These are phyloP conservation scores for Aspergillus quadricinctus DNA, from an alignment of 2,329 filamentous ascomycete species.

Conservation along the genomic window DNA sequence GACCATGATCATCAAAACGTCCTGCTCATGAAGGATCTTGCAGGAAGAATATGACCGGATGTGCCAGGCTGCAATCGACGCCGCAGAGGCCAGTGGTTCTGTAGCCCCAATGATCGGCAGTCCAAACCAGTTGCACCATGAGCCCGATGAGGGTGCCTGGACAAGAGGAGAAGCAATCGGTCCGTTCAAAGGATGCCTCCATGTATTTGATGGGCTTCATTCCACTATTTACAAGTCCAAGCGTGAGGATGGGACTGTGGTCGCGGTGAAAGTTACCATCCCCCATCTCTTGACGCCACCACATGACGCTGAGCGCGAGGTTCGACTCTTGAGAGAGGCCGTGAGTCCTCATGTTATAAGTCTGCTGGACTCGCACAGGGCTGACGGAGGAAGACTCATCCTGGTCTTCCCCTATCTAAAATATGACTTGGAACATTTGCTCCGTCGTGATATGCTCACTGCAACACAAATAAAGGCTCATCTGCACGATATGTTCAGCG, in stretches of 20 bases:
- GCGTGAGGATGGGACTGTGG: conserved; percentile 38
- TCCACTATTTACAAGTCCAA: conserved; percentile 75
- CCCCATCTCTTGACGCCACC: conserved; percentile 69
- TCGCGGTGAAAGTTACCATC: conserved; percentile 82
- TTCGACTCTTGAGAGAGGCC: conserved; percentile 64
- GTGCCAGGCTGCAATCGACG: conserved; percentile 37
- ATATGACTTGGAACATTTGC: conserved; percentile 64
- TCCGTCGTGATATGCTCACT: conserved; percentile 47
- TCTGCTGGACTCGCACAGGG: conserved; percentile 66
- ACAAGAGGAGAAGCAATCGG: conserved; percentile 46
- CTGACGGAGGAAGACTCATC: conserved; percentile 68
- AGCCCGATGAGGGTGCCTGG: conserved; percentile 19
- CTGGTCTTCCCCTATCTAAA: conserved; percentile 83
- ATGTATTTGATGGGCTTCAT: conserved; percentile 65
- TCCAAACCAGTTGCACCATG: conserved; percentile 17
- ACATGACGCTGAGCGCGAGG: conserved; percentile 77
- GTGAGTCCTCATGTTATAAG: conserved; percentile 58
- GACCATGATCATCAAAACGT: neutral
- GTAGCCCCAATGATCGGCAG: conserved; percentile 19
- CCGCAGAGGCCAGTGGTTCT: conserved; percentile 22
- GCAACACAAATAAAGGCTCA: conserved; percentile 42
- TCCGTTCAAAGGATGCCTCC: conserved; percentile 52
- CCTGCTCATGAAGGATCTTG: conserved; percentile 16
- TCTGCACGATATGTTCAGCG: conserved; percentile 66
- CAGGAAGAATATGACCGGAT: conserved; percentile 55